Percentiles rank a stretch among this genome's conserved stretches.
phyloP scores from a whole-genome alignment of 371 early-diverging fungal genomes.

The Mortierella sp. region DNA sequence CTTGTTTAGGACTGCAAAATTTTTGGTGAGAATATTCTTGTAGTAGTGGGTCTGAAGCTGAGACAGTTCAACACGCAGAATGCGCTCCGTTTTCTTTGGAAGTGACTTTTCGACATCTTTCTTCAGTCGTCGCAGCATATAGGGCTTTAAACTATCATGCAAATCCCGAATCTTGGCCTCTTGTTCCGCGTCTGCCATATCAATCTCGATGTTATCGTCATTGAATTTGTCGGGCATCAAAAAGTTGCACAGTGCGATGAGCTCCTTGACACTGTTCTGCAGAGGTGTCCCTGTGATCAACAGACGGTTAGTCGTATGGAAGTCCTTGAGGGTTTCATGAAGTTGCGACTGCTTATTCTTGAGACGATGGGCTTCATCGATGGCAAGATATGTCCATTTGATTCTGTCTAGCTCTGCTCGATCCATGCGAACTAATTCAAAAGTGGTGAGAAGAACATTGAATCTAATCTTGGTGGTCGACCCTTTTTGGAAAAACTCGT shows the following conservation, averaged over 20 bases:
- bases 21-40: slow-evolving; percentile 93
- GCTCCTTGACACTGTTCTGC: slow-evolving; percentile 90
- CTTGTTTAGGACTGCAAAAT: slow-evolving; percentile 90
- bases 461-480: slow-evolving; percentile 77
- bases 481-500: slow-evolving; percentile 84
- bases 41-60: slow-evolving; percentile 92
- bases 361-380: slow-evolving; percentile 94
- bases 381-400: slow-evolving; percentile 89
- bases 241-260: slow-evolving; percentile 84
- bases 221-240: slow-evolving; percentile 88
- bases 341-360: slow-evolving; percentile 92
- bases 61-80: slow-evolving; percentile 93
- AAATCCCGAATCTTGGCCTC: slow-evolving; percentile 88
- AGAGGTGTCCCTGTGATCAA: slow-evolving; percentile 93
- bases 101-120: slow-evolving; percentile 98
- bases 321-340: slow-evolving; percentile 83
- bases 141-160: slow-evolving; percentile 85
- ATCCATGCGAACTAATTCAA: slow-evolving; percentile 95
- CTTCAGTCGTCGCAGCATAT: slow-evolving; percentile 96
- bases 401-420: slow-evolving; percentile 78
- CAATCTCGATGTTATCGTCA: slow-evolving; percentile 70
- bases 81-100: slow-evolving; percentile 95
- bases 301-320: slow-evolving; percentile 83
- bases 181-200: slow-evolving; percentile 74
- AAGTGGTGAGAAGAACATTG: slow-evolving; percentile 95